These are phyloP conservation scores for Mycena kentingensis DNA, from an alignment of 768 basidiomycete species.

Conservation along the genomic window DNA sequence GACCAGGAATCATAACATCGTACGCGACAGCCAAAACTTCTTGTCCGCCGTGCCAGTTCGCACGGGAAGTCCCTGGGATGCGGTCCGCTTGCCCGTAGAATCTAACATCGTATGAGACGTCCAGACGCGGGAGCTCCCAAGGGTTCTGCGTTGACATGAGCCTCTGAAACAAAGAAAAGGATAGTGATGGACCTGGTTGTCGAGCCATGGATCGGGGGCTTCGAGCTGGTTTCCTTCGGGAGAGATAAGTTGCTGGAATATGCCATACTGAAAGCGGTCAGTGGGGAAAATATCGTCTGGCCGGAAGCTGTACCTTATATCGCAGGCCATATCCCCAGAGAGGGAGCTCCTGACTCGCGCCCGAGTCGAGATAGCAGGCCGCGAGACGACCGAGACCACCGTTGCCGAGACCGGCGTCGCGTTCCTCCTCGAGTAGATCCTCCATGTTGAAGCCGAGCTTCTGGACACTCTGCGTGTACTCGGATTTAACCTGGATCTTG, in stretches of 20 bases:
- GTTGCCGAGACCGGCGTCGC: constrained; percentile 94
- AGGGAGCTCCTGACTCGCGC: constrained; percentile 75
- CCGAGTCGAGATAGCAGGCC: constrained; percentile 96
- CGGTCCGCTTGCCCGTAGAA: constrained; percentile 88
- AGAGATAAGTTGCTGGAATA: constrained; percentile 92
- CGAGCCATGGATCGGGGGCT: constrained; percentile 92
- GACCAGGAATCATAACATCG: constrained; percentile 90
- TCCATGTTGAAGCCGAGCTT: constrained; percentile 90
- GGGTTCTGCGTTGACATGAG: too few species aligned
- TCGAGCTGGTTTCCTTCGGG: constrained; percentile 83
- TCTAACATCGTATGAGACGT: constrained; percentile 82
- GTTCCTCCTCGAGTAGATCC: constrained; percentile 83
- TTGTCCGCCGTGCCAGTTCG: constrained; percentile 84
- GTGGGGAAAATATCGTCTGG: too few species aligned
- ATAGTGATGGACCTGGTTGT: too few species aligned
- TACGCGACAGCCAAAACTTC: constrained; percentile 93
- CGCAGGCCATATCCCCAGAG: constrained; percentile 95
- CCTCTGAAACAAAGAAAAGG: too few species aligned
- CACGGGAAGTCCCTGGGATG: constrained; percentile 59
- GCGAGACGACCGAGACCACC: constrained; percentile 95
- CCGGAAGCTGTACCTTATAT: too few species aligned
- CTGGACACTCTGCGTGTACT: constrained; percentile 66
- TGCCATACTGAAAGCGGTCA: constrained; percentile 73
- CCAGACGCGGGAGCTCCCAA: constrained; percentile 86
- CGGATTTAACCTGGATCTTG: constrained; percentile 82